A percentile compares a stretch with the other conserved stretches of the same genome.
These are phyloP conservation scores for Hypomyces rosellus DNA, from an alignment of 2,329 filamentous ascomycete species.

Conservation along the genomic window DNA sequence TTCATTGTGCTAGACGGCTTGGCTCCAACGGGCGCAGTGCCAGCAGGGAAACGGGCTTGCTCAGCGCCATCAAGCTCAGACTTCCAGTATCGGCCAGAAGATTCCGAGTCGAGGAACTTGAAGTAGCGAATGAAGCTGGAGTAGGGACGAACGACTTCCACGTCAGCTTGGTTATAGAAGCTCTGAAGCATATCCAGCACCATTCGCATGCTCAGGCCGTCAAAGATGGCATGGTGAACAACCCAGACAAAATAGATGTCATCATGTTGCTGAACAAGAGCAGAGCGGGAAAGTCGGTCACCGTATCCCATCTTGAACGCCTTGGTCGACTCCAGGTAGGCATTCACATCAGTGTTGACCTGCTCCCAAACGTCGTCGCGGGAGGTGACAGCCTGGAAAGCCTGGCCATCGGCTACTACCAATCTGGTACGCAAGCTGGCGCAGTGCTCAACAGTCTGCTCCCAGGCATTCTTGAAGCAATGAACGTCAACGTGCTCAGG, in stretches of 20 bases:
- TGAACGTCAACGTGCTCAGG: constrained; percentile 14
- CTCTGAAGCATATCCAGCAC: constrained; percentile 6
- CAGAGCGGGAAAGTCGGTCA: constrained; percentile 6
- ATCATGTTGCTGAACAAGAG: neutral
- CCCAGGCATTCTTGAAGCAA: constrained; percentile 24
- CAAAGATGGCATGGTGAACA: constrained; percentile 12
- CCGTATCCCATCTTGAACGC: constrained; percentile 7
- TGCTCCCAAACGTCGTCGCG: neutral
- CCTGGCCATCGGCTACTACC: neutral
- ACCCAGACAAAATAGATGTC: neutral
- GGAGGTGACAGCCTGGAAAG: neutral
- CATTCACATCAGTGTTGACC: too few species aligned
- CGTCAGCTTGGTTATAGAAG: neutral
- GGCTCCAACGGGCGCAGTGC: neutral
- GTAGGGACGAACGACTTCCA: neutral
- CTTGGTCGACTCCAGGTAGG: too few species aligned
- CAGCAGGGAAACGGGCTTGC: neutral
- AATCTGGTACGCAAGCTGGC: constrained; percentile 8
- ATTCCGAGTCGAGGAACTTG: constrained; percentile 20
- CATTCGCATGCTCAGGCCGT: constrained; percentile 12
- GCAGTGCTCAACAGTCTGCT: constrained; percentile 7
- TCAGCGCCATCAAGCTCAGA: neutral
- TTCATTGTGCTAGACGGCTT: neutral
- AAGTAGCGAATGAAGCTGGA: constrained; percentile 17
- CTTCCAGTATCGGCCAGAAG: neutral